Evolutionary conservation across 768 basidiomycete genomes (phyloP), one percentile per base, ranked within the genome.

Genomic region (Mycena rosella): DNA sequence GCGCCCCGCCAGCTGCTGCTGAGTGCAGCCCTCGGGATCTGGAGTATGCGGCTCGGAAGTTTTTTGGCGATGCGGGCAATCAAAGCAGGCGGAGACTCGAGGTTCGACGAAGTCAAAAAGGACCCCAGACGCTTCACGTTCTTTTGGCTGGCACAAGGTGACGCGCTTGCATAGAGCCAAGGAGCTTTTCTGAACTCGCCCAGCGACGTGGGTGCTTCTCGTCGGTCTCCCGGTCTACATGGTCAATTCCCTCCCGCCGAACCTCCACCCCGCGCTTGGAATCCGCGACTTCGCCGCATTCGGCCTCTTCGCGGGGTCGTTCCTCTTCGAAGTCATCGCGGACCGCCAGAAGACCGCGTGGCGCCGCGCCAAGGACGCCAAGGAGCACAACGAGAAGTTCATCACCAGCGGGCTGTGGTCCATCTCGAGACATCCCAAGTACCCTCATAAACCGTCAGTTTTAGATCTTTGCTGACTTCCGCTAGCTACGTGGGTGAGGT

Each of bases 391-490:
- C 51, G 88, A 93, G 69, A 83, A 86, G 72, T 93, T 94, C 74
- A 90, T 93, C 63, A 85, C 85, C 10, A 81, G 79, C 30, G 92
- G 92, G 2, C 77, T 93, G 20, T 95, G 92, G 91, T 79, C 83
- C 24, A 75, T 87, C 49, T 89, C 87, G 70, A 79, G 92, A 27
- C 93, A 93, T 71, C 92, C 92, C 24, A 94, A 93, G 92, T 93
- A 75, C 42, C 83, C 75, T 48, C 51, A 59, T 48, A 44, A 36
- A 11, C 38, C 26, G 29, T 42, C 38, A 27, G 13, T 24, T 34
- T 30, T 34, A 14, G 45, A 9, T 26, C 48, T 26, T 30, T 34
- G 18, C 27, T 63, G 61, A 60, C 40, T 45, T 11, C 8, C 52
- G 36, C 38, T 45, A 92, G 91, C 78, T 92, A 93, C 74, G 84